phyloP scores from a whole-genome alignment of 257 asterid genomes.

The Petunia axillaris region DNA sequence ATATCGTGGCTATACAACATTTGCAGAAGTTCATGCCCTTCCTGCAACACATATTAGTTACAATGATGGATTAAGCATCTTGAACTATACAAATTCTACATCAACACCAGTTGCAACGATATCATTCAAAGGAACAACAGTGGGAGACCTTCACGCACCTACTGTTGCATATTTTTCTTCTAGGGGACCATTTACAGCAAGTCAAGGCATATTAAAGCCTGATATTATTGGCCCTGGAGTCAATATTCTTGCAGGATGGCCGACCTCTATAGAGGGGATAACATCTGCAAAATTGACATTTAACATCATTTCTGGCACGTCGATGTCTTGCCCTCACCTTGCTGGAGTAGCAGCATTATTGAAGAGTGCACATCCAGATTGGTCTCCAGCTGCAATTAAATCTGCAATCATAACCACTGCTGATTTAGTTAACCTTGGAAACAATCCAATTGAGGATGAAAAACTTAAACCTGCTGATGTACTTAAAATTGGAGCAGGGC shows the following conservation, averaged over 20 bases:
- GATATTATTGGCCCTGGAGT: constrained; percentile 40
- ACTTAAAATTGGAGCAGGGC: constrained; percentile 29
- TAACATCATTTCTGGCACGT: constrained; percentile 30
- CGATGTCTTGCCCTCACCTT: constrained; percentile 37
- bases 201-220: constrained; percentile 38
- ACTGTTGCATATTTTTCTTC: constrained; percentile 34
- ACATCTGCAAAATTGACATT: constrained; percentile 13
- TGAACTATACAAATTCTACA: constrained; percentile 27
- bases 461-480: background rate
- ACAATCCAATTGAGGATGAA: constrained; percentile 17
- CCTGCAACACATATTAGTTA: constrained; percentile 34
- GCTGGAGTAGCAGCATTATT: constrained; percentile 36
- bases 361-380: constrained; percentile 29
- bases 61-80: constrained; percentile 29
- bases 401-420: constrained; percentile 38
- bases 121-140: constrained; percentile 35
- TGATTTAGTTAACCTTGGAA: constrained; percentile 10
- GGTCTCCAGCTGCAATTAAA: constrained; percentile 36
- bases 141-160: constrained; percentile 31
- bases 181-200: constrained; percentile 16
- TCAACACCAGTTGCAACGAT: constrained; percentile 27
- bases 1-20: constrained; percentile 28
- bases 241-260: constrained; percentile 35
- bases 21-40: constrained; percentile 34
- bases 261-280: background rate